A percentile compares a stretch with the other conserved stretches of the same genome.
Evolutionary conservation across 192 early-diverging fungal species (phyloP).

Genomic region (Rhizophagus prolifer): DNA sequence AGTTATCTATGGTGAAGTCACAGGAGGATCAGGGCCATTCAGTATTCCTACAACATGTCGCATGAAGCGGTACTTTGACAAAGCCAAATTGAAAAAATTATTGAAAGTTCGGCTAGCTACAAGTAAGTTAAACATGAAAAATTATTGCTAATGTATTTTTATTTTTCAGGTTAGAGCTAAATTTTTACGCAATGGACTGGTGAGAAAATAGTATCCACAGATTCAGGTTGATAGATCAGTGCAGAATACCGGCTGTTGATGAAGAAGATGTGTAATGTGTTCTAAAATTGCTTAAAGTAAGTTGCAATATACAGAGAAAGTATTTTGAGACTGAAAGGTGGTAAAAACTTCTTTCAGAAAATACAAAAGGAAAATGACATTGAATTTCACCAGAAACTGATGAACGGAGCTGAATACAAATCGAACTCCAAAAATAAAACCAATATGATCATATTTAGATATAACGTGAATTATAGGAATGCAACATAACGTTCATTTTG

Average conservation of each 20-base stretch:
- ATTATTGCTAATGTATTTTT: background rate
- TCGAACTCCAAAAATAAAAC: too few species aligned
- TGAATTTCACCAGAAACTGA: too few species aligned
- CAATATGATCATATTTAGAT: too few species aligned
- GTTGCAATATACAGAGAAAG: too few species aligned
- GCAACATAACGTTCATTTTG: too few species aligned
- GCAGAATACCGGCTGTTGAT: background rate
- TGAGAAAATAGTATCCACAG: background rate
- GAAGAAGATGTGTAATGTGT: slow-evolving; percentile 7
- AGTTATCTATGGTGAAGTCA: slow-evolving; percentile 12
- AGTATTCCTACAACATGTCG: slow-evolving; percentile 5
- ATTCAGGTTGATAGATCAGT: slow-evolving; percentile 7
- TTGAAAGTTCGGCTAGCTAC: background rate
- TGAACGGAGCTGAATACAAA: too few species aligned
- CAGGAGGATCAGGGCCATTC: background rate
- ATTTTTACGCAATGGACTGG: slow-evolving; percentile 23
- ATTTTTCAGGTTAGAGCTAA: slow-evolving; percentile 15
- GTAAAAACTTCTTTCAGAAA: too few species aligned
- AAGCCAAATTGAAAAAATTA: background rate
- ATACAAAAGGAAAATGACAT: too few species aligned
- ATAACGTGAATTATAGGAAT: too few species aligned
- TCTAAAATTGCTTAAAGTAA: slow-evolving; percentile 23
- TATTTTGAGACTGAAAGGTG: too few species aligned
- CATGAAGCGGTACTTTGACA: slow-evolving; percentile 11
- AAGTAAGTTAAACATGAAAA: background rate